Evolutionary conservation across 257 asterid genomes (phyloP), one percentile per base, ranked within the genome.

Genomic region (Knoxia roxburghii): DNA sequence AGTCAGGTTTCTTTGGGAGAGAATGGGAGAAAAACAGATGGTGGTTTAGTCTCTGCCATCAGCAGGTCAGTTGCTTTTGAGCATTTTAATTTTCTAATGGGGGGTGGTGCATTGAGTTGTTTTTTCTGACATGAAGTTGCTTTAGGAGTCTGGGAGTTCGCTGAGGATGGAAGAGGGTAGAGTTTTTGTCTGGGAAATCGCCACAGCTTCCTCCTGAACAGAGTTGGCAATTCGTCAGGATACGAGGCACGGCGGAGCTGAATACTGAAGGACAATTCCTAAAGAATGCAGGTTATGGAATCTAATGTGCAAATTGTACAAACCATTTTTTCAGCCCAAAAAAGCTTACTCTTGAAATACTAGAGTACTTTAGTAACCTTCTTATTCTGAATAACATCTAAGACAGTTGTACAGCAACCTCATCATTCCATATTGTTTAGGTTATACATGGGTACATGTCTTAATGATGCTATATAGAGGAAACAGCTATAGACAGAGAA

Each of bases 111-210:
- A 37, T n/a, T 2, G 24, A 59, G 45, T 52, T 65, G 18, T 24
- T n/a, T 65, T 33, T 41, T 67, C 32, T 67, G 32, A 64, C 65
- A 64, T 33, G 30, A 27, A 52, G 63, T 68, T 67, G 59, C 49
- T 67, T 30, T 46, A 78, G 80, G 83, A 57, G 70, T 68, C 68
- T 63, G 77, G 77, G 68, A 60, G 63, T 73, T 57, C 58, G 72
- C 49, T 68, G 56, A 70, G 53, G 35, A 15, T 23, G 68, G 53
- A 53, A n/a, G n/a, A n/a, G n/a, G 30, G n/a, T 4, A 9, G 24
- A 17, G 65, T 10, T 7, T 17, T 46, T 15, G 7, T 23, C 17
- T 45, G 61, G 54, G 66, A 37, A 49, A 33, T 23, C 46, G 6
- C 9, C 41, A 49, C 21, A 60, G 61, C 48, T 49, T 52, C 30